Evolutionary conservation across 1,139 yeast genomes (phyloP).

Genomic region (Kodamaea sp.): DNA sequence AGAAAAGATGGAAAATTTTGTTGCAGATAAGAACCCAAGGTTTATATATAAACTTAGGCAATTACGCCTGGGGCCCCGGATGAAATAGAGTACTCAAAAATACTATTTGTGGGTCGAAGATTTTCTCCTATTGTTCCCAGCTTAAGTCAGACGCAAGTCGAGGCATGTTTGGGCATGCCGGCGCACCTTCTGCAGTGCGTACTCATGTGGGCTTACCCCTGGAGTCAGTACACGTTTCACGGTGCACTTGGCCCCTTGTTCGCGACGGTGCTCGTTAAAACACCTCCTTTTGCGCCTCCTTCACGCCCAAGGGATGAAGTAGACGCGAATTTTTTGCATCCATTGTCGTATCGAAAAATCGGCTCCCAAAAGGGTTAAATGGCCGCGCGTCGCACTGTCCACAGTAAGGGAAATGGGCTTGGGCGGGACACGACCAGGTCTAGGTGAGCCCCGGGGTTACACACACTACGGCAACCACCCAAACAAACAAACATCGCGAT

Average conservation of each 20-base stretch:
- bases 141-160: conserved; percentile 4
- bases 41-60: too few relatives aligned
- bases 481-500: not conserved
- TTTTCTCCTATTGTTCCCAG: conserved; percentile 6
- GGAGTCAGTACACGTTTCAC: conserved; percentile 4
- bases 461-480: not conserved
- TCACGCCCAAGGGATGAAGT: conserved; percentile 1
- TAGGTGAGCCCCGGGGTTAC: too few relatives aligned
- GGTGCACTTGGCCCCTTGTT: not conserved
- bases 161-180: conserved; percentile 1
- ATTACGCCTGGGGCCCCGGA: too few relatives aligned
- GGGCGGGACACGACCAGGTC: too few relatives aligned
- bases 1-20: too few relatives aligned
- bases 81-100: too few relatives aligned
- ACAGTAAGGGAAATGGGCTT: too few relatives aligned
- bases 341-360: conserved; percentile 2
- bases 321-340: conserved; percentile 9
- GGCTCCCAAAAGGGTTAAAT: conserved; percentile 4
- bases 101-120: too few relatives aligned
- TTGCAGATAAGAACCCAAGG: too few relatives aligned
- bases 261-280: not conserved
- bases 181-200: conserved; percentile 1
- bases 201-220: conserved; percentile 2
- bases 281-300: conserved; percentile 2
- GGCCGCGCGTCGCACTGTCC: conserved; percentile 6